Conservation (phyloP, 2,329 filamentous ascomycete species). For the Aspergillus sp. region DNA sequence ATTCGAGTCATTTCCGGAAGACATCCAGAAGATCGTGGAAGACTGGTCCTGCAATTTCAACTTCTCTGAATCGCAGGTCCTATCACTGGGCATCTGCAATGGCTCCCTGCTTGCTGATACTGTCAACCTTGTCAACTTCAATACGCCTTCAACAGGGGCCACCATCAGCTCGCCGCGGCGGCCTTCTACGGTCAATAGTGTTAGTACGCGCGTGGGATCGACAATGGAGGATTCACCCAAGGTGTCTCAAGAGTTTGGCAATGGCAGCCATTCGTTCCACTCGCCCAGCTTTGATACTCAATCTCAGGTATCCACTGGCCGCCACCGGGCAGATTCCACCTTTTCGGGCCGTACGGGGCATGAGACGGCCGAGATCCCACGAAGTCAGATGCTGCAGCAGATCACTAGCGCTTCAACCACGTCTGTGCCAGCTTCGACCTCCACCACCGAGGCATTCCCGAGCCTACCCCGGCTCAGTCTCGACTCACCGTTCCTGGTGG, state of each 20-base stretch:
- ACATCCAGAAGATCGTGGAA: conserved; percentile 71
- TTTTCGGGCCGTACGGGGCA: conserved; percentile 53
- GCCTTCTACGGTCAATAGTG: conserved; percentile 53
- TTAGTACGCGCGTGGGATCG: conserved; percentile 61
- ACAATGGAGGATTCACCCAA: conserved; percentile 65
- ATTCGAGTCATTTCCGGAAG: conserved; percentile 67
- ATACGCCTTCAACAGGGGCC: conserved; percentile 50
- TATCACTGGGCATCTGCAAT: conserved; percentile 75
- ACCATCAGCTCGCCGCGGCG: conserved; percentile 48
- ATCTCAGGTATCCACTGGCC: conserved; percentile 33
- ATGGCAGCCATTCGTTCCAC: conserved; percentile 67
- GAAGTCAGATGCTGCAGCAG: conserved; percentile 53
- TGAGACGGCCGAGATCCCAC: conserved; percentile 56
- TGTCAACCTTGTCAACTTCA: conserved; percentile 61
- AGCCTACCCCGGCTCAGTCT: conserved; percentile 47
- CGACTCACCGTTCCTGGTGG: conserved; percentile 48
- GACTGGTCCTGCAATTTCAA: conserved; percentile 79
- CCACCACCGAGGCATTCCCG: conserved; percentile 35
- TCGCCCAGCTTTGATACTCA: conserved; percentile 53
- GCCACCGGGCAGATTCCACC: conserved; percentile 59
- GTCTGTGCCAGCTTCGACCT: conserved; percentile 18
- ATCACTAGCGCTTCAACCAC: conserved; percentile 50
- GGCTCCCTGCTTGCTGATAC: conserved; percentile 63
- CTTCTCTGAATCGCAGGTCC: conserved; percentile 70
- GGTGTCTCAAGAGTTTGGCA: conserved; percentile 65